Base-by-base conservation (phyloP, 495 filamentous ascomycete genomes). In the Lasiosphaeris hirsuta region DNA sequence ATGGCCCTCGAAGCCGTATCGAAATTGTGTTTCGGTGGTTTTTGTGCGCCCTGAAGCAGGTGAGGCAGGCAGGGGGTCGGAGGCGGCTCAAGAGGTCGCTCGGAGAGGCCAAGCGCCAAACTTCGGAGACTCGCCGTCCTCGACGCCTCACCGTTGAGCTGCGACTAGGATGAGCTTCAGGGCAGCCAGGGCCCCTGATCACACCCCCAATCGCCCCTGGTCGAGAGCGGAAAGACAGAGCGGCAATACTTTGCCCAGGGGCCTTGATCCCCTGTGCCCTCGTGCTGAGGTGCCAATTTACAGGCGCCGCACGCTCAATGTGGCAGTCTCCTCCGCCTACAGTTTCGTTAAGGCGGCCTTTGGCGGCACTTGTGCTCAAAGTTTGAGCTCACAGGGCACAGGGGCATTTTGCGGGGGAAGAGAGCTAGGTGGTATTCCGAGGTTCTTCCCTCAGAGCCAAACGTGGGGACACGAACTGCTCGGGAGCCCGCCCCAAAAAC, bases 341-440 rank as follows among this genome's bases (percentile, higher is more conserved):
- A 45, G 62, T 64, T 43, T 52, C 63, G 63, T 63, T 54, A 42
- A 23, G 23, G 44, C 55, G 56, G 57, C 56, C 56, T 30, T 47
- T 36, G 39, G 51, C 67, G 67, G 65, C 65, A 70, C 61, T 68
- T 64, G 64, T 60, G 39, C 48, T 39, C 65, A 51, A 59, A 62
- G 53, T 57, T 62, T 65, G 50, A 61, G 46, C 30, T 33, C 51
- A 49, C 33, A 53, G 37, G 36, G 17, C 34, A 40, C 53, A 55
- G 40, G 56, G 37, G 51, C 11, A 38, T 18, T 53, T 61, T 62
- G 60, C 52, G 49, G 64, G 62, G 58, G 61, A 57, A 58, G 51
- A 54, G 58, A 50, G 23, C 61, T 62, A 51, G 55, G 62, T 66
- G 60, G 59, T 49, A 60, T 64, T 63, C 59, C 57, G 61, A 48